Base-by-base conservation (phyloP, 495 filamentous ascomycete species). In the Glarea lozoyensis region DNA sequence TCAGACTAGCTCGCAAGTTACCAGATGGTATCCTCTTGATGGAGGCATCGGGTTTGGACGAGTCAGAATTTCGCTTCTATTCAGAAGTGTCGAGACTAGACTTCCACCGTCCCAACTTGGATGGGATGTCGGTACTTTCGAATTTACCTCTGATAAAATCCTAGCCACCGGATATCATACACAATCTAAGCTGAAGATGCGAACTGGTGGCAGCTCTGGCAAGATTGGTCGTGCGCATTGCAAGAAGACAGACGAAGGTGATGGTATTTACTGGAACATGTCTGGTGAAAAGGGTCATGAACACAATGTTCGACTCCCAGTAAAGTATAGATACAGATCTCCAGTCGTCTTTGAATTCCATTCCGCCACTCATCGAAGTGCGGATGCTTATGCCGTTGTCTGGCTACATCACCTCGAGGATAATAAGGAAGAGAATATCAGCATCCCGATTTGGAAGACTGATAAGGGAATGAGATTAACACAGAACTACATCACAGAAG, bases 81-180 rank as follows among this genome's bases (percentile, higher is more conserved):
- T 93, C 70, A 76, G 90, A 18, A 84, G 81, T 36, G 73, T 95
- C 18, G 90, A 94, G 58, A 80, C 88, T 20, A 75, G 78, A 17
- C 69, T 96, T 0, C 89, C 89, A 4, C 81, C 84, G 0, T 67
- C 77, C 17, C 78, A 92, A 64, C 76, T 94, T 6, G 87, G 90
- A 19, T 96, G 87, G 76, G 86, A 96, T 45, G 84, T 94, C 12
- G 92, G 92, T 22, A 93, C 88, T 0, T 94, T 96, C 54, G 85
- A 94, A 51, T 94, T 97, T 57, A 52, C 59, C 0, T 79, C 76
- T 0, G 74, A 86, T 18, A 75, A 70, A 37, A 73, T 94, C 40
- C 62, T 75, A 17, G 75, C 78, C 0, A 67, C 67, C 12, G 51
- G 65, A 10, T 88, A 83, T 55, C 64, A 65, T 0, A 72, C 74